Evolutionary conservation across 805 yeast genomes (phyloP), one percentile per base, ranked within the genome.

Genomic region (Myxozyma lipomycoides): DNA sequence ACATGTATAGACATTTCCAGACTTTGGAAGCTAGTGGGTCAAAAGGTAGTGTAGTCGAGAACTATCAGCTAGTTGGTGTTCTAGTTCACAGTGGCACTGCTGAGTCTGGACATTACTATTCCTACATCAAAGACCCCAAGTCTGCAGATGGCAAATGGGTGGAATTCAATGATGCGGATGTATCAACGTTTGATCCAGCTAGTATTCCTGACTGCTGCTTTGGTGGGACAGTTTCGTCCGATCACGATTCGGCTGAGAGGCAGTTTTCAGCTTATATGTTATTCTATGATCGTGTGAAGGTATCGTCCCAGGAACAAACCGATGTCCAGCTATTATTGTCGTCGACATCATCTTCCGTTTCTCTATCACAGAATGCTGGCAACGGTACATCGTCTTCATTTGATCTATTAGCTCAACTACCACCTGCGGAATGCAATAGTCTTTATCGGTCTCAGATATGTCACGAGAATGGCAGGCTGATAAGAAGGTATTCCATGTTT

Each of bases 51-150:
- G 40, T 18, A 35, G 18, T 23, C 23, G 57, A 52, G 21, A 35
- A 28, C 42, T 54, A 45, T 32, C 21, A 35, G 19, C 23, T 54
- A 10, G 48, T 46, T 4, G 58, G 58, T 5, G 44, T 54, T 37
- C 28, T 54, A n/a, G 51, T 54, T 9, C 58, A 54, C 35, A 45
- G 49, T 12, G 58, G 58, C 6, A 51, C 56, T 7, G 58, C 58
- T 4, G 58, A 54, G 26, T 51, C 56, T 12, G 58, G 58, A 12
- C 58, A 54, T 43, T 54, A 54, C 34, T 54, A 46, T 35, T 54
- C 58, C 15, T 54, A 54, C 32, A 51, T 51, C 24, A 46, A 46
- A 18, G 46, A 50, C 25, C 26, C 40, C 5, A 35, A 44, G 22
- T 48, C 41, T 4, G 19, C 19, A n/a, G 17, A 18, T 23, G 48